Conservation (phyloP, 2,329 filamentous ascomycete genomes). For the Hypoxylon sp. region DNA sequence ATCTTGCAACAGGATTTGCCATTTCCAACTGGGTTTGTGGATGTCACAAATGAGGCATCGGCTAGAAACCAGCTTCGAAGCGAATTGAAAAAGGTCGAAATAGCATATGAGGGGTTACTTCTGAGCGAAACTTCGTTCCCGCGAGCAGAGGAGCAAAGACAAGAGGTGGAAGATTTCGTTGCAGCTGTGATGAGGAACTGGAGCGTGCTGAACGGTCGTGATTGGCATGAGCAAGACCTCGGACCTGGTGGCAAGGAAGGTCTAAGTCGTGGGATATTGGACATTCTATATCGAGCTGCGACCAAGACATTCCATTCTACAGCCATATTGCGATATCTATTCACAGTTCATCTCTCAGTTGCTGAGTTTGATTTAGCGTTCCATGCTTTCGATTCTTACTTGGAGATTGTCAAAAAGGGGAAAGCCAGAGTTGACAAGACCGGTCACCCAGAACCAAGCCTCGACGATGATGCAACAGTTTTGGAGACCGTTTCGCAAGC, state of each 20-base stretch:
- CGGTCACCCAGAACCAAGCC: slow-evolving; percentile 71
- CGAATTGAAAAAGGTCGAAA: slow-evolving; percentile 82
- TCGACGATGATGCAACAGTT: slow-evolving; percentile 82
- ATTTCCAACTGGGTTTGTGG: slow-evolving; percentile 61
- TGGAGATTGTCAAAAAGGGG: slow-evolving; percentile 85
- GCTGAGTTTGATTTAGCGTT: slow-evolving; percentile 93
- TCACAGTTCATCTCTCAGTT: slow-evolving; percentile 84
- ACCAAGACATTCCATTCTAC: slow-evolving; percentile 97
- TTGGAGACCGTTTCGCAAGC: slow-evolving; percentile 82
- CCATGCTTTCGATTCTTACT: slow-evolving; percentile 89
- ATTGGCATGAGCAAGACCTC: slow-evolving; percentile 82
- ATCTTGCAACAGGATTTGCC: slow-evolving; percentile 73
- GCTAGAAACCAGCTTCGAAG: slow-evolving; percentile 71
- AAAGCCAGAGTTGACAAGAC: slow-evolving; percentile 85
- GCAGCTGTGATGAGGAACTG: slow-evolving; percentile 85
- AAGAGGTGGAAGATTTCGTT: slow-evolving; percentile 84
- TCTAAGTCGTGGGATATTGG: slow-evolving; percentile 79
- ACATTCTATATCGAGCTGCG: slow-evolving; percentile 88
- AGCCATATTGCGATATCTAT: slow-evolving; percentile 83
- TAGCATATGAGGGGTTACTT: slow-evolving; percentile 80
- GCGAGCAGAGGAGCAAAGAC: slow-evolving; percentile 78
- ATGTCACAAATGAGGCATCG: slow-evolving; percentile 58
- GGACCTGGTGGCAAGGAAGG: slow-evolving; percentile 81
- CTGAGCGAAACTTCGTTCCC: slow-evolving; percentile 85
- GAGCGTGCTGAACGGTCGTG: slow-evolving; percentile 79